Percentiles rank a stretch among this genome's conserved stretches.
Evolutionary conservation across 495 filamentous ascomycete species (phyloP).

Genomic region (Zalerion maritima): DNA sequence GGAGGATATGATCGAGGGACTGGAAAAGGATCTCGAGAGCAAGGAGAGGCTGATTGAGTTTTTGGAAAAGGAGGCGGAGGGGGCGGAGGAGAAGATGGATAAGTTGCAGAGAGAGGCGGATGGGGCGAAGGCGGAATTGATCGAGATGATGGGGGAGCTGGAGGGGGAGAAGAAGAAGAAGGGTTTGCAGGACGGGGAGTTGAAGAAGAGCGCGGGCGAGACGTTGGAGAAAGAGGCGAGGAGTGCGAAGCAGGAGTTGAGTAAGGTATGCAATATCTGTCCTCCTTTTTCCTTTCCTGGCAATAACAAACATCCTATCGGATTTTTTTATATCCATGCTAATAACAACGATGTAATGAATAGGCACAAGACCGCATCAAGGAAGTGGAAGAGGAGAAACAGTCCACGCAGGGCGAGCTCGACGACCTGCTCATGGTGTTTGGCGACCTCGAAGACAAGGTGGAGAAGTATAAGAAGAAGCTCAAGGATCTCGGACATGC

Average conservation of each 20-base stretch:
- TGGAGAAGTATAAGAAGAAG: slow-evolving; percentile 65
- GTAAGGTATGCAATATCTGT: slow-evolving; percentile 3
- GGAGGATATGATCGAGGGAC: slow-evolving; percentile 3
- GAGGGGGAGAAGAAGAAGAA: slow-evolving; percentile 6
- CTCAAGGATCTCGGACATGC: slow-evolving; percentile 57
- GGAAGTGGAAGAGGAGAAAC: slow-evolving; percentile 50
- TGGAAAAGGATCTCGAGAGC: slow-evolving; percentile 6
- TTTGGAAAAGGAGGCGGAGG: slow-evolving; percentile 11
- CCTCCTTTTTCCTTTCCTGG: no score
- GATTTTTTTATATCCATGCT: no score
- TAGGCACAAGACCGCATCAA: slow-evolving; percentile 22
- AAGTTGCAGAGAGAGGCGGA: no score
- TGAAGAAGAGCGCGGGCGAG: slow-evolving; percentile 9
- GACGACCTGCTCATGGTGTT: slow-evolving; percentile 81
- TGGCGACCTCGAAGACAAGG: slow-evolving; percentile 79
- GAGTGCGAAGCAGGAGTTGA: slow-evolving; percentile 8
- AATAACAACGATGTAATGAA: slow-evolving; percentile 12
- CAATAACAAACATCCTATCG: no score
- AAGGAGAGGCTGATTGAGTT: slow-evolving; percentile 9
- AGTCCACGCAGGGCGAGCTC: slow-evolving; percentile 51
- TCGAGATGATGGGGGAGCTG: slow-evolving; percentile 2
- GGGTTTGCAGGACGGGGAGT: slow-evolving; percentile 5
- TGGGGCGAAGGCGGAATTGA: no score
- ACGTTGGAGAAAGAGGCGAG: slow-evolving; percentile 12
- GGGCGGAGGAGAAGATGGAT: slow-evolving; percentile 8